Evolutionary conservation across 345 rosid genomes (phyloP), one percentile per base, ranked within the genome.

Genomic region (Populus ilicifolia): DNA sequence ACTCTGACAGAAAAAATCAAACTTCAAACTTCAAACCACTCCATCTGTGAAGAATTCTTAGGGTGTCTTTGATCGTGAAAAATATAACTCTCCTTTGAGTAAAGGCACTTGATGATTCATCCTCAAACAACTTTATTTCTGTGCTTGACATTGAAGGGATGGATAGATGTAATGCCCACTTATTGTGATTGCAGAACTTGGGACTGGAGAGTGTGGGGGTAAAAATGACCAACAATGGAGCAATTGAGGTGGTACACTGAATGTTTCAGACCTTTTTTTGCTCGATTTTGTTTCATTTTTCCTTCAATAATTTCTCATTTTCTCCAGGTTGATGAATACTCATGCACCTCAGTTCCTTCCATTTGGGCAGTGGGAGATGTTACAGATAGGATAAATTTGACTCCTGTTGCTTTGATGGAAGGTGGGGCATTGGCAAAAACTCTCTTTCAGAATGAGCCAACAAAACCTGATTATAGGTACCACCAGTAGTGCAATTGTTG

Each of bases 371-470:
- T 95, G 70, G 99, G 99, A 80, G 99, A 95, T 79, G 98, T 93
- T 67, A 95, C 99, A 29, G 97, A 92, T 79, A 84, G 99, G 77
- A 76, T 95, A 77, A 95, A 95, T 86, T 83, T 95, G 92, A 95
- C 98, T 83, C 99, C 99, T 67, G 99, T 95, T 83, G 98, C 99
- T 71, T 87, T 95, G 84, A 95, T 95, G 98, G 99, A 95, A 88
- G 99, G 99, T 82, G 94, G 87, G 72, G 99, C 99, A 66, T 80
- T 95, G 81, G 99, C 98, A 72, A 93, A 95, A 86, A 89, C 98
- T 14, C 44, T 95, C 66, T 92, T 93, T 79, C 84, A 78, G 23
- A 88, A 90, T 81, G 89, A 95, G 77, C 97, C 97, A 77, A 88
- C 98, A 41, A 93, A 91, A 86, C 96, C 99, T 75, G 91, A 93